Conservation (phyloP, 257 asterid species). For the Solanum pinnatisectum region DNA sequence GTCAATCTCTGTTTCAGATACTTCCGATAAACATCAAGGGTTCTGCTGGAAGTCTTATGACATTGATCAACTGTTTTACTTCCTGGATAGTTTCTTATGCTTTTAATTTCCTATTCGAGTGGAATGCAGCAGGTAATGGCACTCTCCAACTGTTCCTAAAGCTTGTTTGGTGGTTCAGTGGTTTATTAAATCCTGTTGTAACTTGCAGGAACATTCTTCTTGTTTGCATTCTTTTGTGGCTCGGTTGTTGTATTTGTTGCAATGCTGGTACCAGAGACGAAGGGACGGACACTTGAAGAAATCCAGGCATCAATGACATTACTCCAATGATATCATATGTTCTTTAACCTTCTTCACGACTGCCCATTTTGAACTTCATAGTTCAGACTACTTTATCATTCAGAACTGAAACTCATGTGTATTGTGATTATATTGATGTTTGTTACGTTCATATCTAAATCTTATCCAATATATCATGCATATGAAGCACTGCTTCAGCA, state of each 20-base stretch:
- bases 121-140: conserved; percentile 63
- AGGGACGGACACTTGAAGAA: conserved; percentile 71
- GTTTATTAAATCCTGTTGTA: not conserved
- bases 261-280: conserved; percentile 77
- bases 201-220: conserved; percentile 36
- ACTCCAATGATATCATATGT: not conserved
- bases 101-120: conserved; percentile 44
- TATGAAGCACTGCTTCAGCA: not conserved
- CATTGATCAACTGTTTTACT: conserved; percentile 44
- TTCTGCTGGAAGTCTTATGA: conserved; percentile 48
- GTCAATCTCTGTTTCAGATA: conserved; percentile 25
- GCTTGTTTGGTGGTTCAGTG: not conserved
- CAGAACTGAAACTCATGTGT: not conserved
- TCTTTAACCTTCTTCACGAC: not conserved
- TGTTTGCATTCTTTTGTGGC: conserved; percentile 28
- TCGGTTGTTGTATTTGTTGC: conserved; percentile 41
- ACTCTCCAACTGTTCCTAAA: not conserved
- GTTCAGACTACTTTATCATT: not conserved
- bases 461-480: not conserved
- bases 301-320: conserved; percentile 40
- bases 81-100: conserved; percentile 48
- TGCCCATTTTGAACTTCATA: not conserved
- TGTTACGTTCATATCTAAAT: not conserved
- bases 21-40: conserved; percentile 66
- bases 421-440: not conserved